Evolutionary conservation across 768 basidiomycete genomes (phyloP).

Genomic region (Amanita subjunquillea): DNA sequence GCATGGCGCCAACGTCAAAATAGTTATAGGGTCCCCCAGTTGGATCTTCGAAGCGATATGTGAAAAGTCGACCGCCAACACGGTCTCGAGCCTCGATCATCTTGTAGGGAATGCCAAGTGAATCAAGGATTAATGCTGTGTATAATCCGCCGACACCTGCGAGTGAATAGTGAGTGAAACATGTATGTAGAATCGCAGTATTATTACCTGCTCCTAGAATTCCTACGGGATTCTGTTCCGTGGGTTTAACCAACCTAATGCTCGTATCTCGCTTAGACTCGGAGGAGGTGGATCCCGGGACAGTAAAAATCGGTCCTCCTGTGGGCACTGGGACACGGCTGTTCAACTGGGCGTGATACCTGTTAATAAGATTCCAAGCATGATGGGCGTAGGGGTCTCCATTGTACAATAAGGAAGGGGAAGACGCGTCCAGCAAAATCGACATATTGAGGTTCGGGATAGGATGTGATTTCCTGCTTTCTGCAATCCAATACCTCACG

Average conservation of each 20-base stretch:
- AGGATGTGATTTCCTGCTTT: too few species aligned
- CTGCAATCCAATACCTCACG: too few species aligned
- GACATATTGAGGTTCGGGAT: too few species aligned
- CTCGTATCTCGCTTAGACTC: not conserved
- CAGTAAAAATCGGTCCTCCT: not conserved
- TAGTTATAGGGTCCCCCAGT: conserved; percentile 1
- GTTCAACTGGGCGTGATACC: too few species aligned
- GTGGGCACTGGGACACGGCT: too few species aligned
- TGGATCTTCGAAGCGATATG: conserved; percentile 14
- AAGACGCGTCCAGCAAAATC: not conserved
- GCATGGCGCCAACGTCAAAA: conserved; percentile 23
- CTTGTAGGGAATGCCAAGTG: conserved; percentile 15
- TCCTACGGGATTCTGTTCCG: not conserved
- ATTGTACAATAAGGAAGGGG: not conserved
- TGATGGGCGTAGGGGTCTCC: not conserved
- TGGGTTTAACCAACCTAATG: not conserved
- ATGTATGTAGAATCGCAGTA: not conserved
- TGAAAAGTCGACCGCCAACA: conserved; percentile 19
- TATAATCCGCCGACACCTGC: conserved; percentile 19
- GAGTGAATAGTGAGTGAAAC: not conserved
- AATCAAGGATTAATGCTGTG: conserved; percentile 18
- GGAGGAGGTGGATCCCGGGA: not conserved
- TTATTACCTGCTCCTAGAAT: not conserved
- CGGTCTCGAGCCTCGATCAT: conserved; percentile 17
- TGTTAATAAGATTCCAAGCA: not conserved